Base-by-base conservation (phyloP, 2,329 filamentous ascomycete genomes). In the Aureobasidium namibiae region DNA sequence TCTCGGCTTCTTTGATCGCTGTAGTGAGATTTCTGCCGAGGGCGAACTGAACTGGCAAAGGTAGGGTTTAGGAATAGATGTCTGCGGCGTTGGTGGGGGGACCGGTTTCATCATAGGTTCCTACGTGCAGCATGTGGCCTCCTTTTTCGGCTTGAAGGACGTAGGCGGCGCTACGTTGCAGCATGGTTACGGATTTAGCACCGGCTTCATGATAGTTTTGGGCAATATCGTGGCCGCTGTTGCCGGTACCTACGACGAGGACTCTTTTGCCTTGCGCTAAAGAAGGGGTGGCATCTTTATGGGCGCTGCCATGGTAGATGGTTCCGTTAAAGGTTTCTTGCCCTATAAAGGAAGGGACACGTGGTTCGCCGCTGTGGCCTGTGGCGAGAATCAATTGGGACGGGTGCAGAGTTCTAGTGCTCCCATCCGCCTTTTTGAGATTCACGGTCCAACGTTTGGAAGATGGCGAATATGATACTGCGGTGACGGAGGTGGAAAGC, bases 61-160 rank as follows among this genome's bases (percentile, higher is more conserved):
- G 86, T 1, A 81, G 70, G 33, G 81, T 79, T 67, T 84, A 82
- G 0, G 81, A 69, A 1, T 80, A 72, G 2, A 89, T 61, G 64
- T 92, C 88, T 0, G 83, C 82, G 45, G 89, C 87, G 29, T 89
- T 84, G 4, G 80, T 78, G 0, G 82, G 80, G 0, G 85, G 86
- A 0, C 80, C 78, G 16, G 63, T 66, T 61, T 76, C 76, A 23
- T 75, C 74, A 63, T 77, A 80, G 1, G 82, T 62, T 0, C 78
- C 78, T 49, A 77, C 79, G 57, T 68, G 66, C 10, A 70, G 61
- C 6, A 88, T 70, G 1, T 75, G 72, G 23, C 85, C 77, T 0
- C 82, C 75, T 1, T 79, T 74, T 13, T 78, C 70, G 8, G 81
- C 82, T 0, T 82, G 81, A 0, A 88, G 75, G 3, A 90, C 84